These are phyloP conservation scores for Yamadazyma dushanensis DNA, from an alignment of 1,139 yeast species.

Conservation along the genomic window DNA sequence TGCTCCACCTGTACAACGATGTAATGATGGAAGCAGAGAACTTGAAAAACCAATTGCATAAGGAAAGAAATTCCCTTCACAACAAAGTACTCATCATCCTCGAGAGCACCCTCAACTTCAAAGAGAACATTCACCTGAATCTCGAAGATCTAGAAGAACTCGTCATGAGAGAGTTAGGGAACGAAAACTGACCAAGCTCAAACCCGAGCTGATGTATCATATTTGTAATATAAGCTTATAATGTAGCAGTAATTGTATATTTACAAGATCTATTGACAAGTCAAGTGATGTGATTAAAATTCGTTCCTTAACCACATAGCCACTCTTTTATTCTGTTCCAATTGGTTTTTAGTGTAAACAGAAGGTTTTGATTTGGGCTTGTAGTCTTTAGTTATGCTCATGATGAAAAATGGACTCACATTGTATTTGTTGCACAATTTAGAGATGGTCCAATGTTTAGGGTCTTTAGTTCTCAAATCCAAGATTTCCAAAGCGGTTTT, in stretches of 20 bases:
- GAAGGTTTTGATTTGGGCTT: slow-evolving; percentile 11
- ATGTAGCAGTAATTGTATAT: background rate
- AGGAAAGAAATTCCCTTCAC: slow-evolving; percentile 50
- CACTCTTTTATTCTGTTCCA: slow-evolving; percentile 57
- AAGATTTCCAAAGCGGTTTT: slow-evolving; percentile 63
- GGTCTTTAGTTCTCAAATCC: slow-evolving; percentile 60
- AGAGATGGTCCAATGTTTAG: slow-evolving; percentile 64
- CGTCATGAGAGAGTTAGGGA: slow-evolving; percentile 12
- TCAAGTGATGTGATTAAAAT: slow-evolving; percentile 18
- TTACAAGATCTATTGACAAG: slow-evolving; percentile 4
- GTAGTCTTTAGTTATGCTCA: slow-evolving; percentile 13
- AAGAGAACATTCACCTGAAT: slow-evolving; percentile 61
- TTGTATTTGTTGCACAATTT: slow-evolving; percentile 64
- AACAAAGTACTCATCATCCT: slow-evolving; percentile 58
- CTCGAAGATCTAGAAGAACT: slow-evolving; percentile 42
- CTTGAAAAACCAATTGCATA: slow-evolving; percentile 45
- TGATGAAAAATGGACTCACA: slow-evolving; percentile 23
- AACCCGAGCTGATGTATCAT: no score
- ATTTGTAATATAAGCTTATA: slow-evolving; percentile 1
- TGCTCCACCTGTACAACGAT: slow-evolving; percentile 42
- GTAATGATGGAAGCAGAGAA: slow-evolving; percentile 58
- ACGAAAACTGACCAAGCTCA: slow-evolving; percentile 4
- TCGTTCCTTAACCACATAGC: slow-evolving; percentile 65
- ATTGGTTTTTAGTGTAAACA: slow-evolving; percentile 35
- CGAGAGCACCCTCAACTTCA: slow-evolving; percentile 61